Percentiles rank a stretch among this genome's conserved stretches.
Conservation (phyloP, 1,284 basidiomycete species). For the Coniophora puteana region DNA sequence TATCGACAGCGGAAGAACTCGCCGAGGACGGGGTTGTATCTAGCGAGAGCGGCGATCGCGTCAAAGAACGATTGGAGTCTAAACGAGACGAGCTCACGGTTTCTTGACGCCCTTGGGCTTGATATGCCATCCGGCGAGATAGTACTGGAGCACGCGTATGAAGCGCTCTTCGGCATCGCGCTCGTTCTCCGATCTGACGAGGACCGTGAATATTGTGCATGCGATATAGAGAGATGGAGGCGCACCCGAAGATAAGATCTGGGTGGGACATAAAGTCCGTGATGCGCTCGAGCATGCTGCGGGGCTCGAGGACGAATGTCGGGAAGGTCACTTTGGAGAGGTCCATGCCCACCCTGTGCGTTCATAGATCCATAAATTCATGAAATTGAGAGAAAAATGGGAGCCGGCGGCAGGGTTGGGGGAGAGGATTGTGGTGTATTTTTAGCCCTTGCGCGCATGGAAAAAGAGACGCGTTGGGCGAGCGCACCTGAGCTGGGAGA, state of each 20-base stretch:
- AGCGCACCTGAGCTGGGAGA: conserved; percentile 77
- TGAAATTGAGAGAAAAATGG: conserved; percentile 5
- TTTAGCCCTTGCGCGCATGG: not conserved
- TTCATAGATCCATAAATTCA: no score
- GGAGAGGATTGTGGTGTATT: not conserved
- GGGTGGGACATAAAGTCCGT: conserved; percentile 99
- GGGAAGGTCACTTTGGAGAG: conserved; percentile 90
- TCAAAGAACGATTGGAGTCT: conserved; percentile 17
- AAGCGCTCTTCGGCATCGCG: conserved; percentile 89
- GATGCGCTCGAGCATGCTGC: conserved; percentile 93
- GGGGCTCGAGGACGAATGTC: conserved; percentile 92
- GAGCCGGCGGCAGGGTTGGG: not conserved
- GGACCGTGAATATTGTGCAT: conserved; percentile 7
- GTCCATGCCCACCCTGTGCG: conserved; percentile 93
- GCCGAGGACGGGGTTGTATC: conserved; percentile 95
- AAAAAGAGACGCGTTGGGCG: conserved; percentile 6
- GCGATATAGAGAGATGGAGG: conserved; percentile 24
- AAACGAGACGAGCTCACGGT: no score
- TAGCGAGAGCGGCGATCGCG: conserved; percentile 28
- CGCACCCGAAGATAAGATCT: conserved; percentile 93
- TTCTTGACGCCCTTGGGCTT: conserved; percentile 99
- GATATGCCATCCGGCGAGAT: conserved; percentile 99
- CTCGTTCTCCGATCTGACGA: conserved; percentile 73
- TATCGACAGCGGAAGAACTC: conserved; percentile 98
- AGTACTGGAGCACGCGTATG: conserved; percentile 89